Evolutionary conservation across 805 yeast genomes (phyloP), one percentile per base, ranked within the genome.

Genomic region (Candida nitratophila): DNA sequence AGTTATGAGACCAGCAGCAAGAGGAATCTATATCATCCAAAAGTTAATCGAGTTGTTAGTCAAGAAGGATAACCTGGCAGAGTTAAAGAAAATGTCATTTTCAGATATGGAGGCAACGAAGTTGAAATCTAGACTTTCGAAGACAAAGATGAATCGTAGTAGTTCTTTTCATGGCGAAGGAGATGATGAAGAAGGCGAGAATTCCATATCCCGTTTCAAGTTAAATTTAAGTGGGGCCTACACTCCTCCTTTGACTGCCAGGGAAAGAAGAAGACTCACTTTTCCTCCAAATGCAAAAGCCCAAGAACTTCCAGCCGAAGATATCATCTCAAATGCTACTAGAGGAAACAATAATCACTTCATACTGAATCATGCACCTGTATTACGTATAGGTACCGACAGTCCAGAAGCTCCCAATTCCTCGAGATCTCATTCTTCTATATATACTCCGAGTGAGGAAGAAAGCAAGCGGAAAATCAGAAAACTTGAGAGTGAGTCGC

Each of bases 11-110:
- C 61, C 63, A 16, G 64, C 65, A 3, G 40, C 55, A 7, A 48
- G 65, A n/a, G 65, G 61, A 2, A 32, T 55, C 1, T 60, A 57
- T 40, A 57, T 60, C 24, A 46, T 60, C 5, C 58, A 56, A 22
- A 54, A 51, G 31, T 41, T 61, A 6, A 43, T 55, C 29, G 43
- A 39, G 24, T 47, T 58, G 33, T 43, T 56, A 47, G 31, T 46
- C 2, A 49, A 53, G 17, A 44, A 49, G 15, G 53, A 47, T 20
- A 44, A 48, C 17, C 14, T 27, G 3, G 26, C 15, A 9, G 32
- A 37, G 14, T 27, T 37, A 10, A 17, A 20, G 6, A 37, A 26
- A 27, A 9, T 34, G 24, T 34, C 37, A 8, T 19, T 7, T 7
- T 34, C 37, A 34, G 37, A 20, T 19, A 3, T 12, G 10, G 20